Percentiles rank a stretch among this genome's conserved stretches.
Conservation (phyloP, 2,329 filamentous ascomycete species). For the Chaetomium sp. region DNA sequence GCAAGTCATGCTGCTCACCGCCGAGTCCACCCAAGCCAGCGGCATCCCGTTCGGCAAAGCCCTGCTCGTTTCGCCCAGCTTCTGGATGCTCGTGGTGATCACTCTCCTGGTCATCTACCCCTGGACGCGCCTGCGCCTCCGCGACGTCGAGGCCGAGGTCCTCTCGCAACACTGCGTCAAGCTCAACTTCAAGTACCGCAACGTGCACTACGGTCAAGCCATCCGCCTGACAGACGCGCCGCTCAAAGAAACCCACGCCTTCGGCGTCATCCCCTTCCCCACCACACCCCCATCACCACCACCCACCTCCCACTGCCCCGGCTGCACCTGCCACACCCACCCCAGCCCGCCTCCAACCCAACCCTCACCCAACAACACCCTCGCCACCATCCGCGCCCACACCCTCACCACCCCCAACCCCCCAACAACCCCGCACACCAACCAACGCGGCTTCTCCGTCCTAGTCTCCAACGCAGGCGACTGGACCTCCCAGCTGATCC, state of each 20-base stretch:
- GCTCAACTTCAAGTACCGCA: slow-evolving; percentile 67
- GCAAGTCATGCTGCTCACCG: slow-evolving; percentile 59
- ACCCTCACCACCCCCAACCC: slow-evolving; percentile 8
- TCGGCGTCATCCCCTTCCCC: slow-evolving; percentile 70
- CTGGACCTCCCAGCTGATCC: slow-evolving; percentile 69
- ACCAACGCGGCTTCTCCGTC: slow-evolving; percentile 63
- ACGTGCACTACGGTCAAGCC: slow-evolving; percentile 58
- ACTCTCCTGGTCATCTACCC: slow-evolving; percentile 69
- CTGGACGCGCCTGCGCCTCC: slow-evolving; percentile 71
- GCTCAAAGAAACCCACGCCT: slow-evolving; percentile 72
- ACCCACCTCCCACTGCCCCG: slow-evolving; percentile 13
- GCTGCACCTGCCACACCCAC: slow-evolving; percentile 20
- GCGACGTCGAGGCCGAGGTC: slow-evolving; percentile 64
- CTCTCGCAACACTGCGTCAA: slow-evolving; percentile 73
- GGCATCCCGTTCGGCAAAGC: slow-evolving; percentile 41
- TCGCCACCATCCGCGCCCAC: slow-evolving; percentile 6
- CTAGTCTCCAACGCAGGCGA: slow-evolving; percentile 74
- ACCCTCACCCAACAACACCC: no score
- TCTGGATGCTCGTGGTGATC: slow-evolving; percentile 70
- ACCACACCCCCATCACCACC: slow-evolving; percentile 34
- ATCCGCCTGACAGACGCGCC: slow-evolving; percentile 64
- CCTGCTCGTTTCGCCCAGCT: slow-evolving; percentile 45
- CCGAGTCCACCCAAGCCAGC: slow-evolving; percentile 45
- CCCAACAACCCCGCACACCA: slow-evolving; percentile 30
- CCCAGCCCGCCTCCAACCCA: slow-evolving; percentile 11